phyloP scores from a whole-genome alignment of 768 basidiomycete species.

The Saitozyma sp. region DNA sequence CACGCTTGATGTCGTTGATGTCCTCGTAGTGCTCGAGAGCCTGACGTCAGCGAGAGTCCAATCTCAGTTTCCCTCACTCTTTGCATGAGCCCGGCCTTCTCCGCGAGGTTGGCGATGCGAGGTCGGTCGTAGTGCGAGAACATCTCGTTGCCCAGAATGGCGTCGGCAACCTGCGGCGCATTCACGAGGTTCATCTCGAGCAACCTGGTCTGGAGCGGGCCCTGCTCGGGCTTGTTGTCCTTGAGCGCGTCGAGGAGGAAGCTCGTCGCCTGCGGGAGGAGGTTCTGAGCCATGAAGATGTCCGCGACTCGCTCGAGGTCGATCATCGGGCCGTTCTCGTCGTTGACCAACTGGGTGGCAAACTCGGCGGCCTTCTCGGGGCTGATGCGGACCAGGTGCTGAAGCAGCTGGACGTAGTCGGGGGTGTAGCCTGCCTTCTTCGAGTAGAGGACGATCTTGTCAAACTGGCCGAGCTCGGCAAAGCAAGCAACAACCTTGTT shows the following conservation, averaged over 20 bases:
- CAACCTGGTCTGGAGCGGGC: conserved; percentile 88
- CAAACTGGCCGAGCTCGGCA: conserved; percentile 96
- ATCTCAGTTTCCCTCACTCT: conserved; percentile 60
- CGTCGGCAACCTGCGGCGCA: conserved; percentile 98
- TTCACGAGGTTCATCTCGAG: conserved; percentile 97
- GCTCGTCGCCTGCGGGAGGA: conserved; percentile 98
- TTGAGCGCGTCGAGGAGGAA: conserved; percentile 97
- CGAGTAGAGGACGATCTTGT: conserved; percentile 95
- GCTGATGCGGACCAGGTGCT: conserved; percentile 93
- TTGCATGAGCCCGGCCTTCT: conserved; percentile 95
- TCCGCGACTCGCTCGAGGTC: conserved; percentile 96
- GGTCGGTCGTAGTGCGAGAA: conserved; percentile 95
- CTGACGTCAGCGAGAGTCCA: conserved; percentile 54
- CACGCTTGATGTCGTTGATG: conserved; percentile 96
- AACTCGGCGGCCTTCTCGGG: conserved; percentile 99
- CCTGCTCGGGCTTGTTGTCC: conserved; percentile 97
- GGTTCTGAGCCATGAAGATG: conserved; percentile 98
- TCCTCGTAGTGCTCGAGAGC: conserved; percentile 98
- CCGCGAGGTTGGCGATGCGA: conserved; percentile 94
- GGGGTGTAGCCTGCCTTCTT: conserved; percentile 95
- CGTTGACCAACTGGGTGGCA: conserved; percentile 88
- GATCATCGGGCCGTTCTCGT: conserved; percentile 86
- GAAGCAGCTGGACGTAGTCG: conserved; percentile 86
- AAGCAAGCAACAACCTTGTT: conserved; percentile 99
- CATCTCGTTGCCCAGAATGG: conserved; percentile 98